Percentiles rank a stretch among this genome's conserved stretches.
Conservation (phyloP, 495 filamentous ascomycete species). For the Cetradonia linearis region DNA sequence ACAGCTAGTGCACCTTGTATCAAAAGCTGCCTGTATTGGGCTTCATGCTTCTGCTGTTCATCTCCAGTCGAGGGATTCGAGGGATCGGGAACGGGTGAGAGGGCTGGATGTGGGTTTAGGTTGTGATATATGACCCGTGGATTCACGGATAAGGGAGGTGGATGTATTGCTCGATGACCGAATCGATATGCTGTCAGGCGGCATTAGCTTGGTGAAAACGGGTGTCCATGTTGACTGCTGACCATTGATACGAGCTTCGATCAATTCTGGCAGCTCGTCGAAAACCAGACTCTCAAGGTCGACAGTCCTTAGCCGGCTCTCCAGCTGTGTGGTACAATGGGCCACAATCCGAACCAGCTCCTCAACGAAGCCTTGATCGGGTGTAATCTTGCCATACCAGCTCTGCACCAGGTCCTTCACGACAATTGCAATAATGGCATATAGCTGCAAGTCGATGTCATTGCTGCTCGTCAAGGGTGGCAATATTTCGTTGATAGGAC, state of each 20-base stretch:
- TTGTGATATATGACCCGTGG: slow-evolving; percentile 69
- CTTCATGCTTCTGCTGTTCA: slow-evolving; percentile 65
- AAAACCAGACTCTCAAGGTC: slow-evolving; percentile 75
- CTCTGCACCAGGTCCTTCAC: slow-evolving; percentile 78
- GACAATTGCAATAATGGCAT: slow-evolving; percentile 80
- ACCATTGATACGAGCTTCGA: slow-evolving; percentile 77
- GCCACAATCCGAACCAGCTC: slow-evolving; percentile 84
- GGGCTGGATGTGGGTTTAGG: slow-evolving; percentile 65
- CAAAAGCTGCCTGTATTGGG: slow-evolving; percentile 68
- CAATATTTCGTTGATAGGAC: slow-evolving; percentile 64
- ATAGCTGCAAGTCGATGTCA: slow-evolving; percentile 83
- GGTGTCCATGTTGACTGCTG: slow-evolving; percentile 25
- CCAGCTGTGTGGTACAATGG: slow-evolving; percentile 76
- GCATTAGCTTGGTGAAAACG: slow-evolving; percentile 11
- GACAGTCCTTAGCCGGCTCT: slow-evolving; percentile 69
- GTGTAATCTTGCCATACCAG: slow-evolving; percentile 88
- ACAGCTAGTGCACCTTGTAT: slow-evolving; percentile 68
- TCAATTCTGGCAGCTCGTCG: slow-evolving; percentile 76
- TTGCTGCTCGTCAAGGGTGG: slow-evolving; percentile 89
- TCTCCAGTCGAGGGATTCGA: slow-evolving; percentile 39
- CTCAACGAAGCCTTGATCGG: slow-evolving; percentile 74
- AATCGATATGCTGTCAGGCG: slow-evolving; percentile 43
- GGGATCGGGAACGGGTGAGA: slow-evolving; percentile 62
- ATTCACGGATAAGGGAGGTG: slow-evolving; percentile 47
- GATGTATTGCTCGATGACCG: slow-evolving; percentile 41